Base-by-base conservation (phyloP, 2,329 filamentous ascomycete species). In the Myriangium duriaei region DNA sequence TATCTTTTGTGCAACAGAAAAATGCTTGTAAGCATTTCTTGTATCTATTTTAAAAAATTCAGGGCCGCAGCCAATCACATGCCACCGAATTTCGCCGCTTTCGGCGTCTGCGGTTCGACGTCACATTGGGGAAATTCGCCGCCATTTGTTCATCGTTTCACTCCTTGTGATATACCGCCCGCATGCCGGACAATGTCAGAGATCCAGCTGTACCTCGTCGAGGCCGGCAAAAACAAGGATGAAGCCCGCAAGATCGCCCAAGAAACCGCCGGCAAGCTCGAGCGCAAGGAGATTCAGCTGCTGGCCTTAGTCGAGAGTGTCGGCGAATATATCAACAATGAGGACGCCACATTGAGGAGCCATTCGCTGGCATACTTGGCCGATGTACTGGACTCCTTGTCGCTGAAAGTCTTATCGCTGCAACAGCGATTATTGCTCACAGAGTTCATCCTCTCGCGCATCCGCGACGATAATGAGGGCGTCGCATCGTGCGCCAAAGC, bases 261-360 rank as follows among this genome's bases (percentile, higher is more conserved):
- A 34, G 52, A 55, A 38, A 64, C 62, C 40, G 65, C 65, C 44
- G 47, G 54, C 50, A 63, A 57, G 54, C 61, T 81, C 43, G 68
- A 76, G 51, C 63, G 57, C 48, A 74, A 71, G 46, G 63, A 77
- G 48, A 61, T 71, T 37, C 77, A 72, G 47, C 62, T 81, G 21
- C 64, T 80, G 40, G 68, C 70, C 38, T 58, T 79, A 34, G 71
- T 81, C 39, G 72, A 77, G 50, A 74, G 72, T 31, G 61, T 80
- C 19, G 72, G 73, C 13, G 74, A 78, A 53, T 80, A 79, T 48
- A 68, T 81, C 50, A 79, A 78, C 47, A 72, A 76, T 53, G 74
- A 79, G 49, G 74, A 80, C 58, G 63, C 64, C 14, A 63, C 66
- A 11, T 62, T 72, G 30, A 65, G 76, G 28, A 67, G 68, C n/a